Percentiles rank a stretch among this genome's conserved stretches.
Conservation (phyloP, 2,329 filamentous ascomycete species). For the Fusarium pseudograminearum region DNA sequence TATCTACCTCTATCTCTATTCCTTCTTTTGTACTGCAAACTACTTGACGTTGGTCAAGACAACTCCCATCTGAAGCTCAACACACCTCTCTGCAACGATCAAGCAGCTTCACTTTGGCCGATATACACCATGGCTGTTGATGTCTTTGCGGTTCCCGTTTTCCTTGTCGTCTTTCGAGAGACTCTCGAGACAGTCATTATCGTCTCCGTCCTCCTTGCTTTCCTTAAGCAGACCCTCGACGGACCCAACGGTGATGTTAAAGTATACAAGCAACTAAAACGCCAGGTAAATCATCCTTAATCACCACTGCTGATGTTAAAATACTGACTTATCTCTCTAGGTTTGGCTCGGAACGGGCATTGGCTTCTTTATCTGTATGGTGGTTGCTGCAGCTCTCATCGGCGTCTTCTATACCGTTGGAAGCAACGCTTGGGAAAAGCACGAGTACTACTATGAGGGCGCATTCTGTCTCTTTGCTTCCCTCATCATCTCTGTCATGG, state of each 20-base stretch:
- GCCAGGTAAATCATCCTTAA: constrained; percentile 63
- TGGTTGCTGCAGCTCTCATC: constrained; percentile 75
- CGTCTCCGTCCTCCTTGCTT: constrained; percentile 86
- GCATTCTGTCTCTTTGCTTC: constrained; percentile 80
- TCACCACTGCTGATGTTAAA: neutral
- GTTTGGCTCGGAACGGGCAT: constrained; percentile 73
- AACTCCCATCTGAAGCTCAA: constrained; percentile 1
- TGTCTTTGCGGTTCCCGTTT: constrained; percentile 83
- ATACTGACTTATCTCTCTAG: constrained; percentile 36
- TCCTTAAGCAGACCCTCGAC: constrained; percentile 82
- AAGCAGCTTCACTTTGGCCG: neutral
- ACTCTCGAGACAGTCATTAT: constrained; percentile 86
- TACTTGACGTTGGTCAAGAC: constrained; percentile 1
- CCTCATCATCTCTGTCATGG: constrained; percentile 85
- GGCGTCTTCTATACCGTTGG: constrained; percentile 78
- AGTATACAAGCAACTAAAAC: constrained; percentile 75
- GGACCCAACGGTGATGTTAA: constrained; percentile 70
- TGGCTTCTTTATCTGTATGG: constrained; percentile 73
- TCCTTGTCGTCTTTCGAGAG: constrained; percentile 92
- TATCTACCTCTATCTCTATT: neutral
- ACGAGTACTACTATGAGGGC: constrained; percentile 85
- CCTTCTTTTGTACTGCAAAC: neutral
- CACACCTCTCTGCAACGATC: neutral
- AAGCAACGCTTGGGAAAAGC: constrained; percentile 72
- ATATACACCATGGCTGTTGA: constrained; percentile 67